These are phyloP conservation scores for Amanita rimosa DNA, from an alignment of 768 basidiomycete genomes.

Conservation along the genomic window DNA sequence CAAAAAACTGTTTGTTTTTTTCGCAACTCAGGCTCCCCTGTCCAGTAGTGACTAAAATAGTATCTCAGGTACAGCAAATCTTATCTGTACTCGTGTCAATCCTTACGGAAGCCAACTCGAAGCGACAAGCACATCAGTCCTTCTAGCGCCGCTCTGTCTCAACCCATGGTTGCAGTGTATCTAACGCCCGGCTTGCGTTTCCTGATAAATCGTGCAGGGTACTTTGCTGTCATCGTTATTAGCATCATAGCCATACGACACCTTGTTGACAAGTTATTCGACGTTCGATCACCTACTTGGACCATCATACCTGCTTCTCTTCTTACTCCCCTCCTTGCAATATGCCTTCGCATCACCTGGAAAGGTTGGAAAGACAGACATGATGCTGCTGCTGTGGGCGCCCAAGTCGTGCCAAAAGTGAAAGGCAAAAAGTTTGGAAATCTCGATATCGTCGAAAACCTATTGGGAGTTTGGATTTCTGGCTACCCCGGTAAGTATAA, in stretches of 20 bases:
- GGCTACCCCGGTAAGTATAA: conserved; percentile 38
- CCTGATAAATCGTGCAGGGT: neutral
- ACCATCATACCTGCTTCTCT: conserved; percentile 18
- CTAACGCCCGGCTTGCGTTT: conserved; percentile 1
- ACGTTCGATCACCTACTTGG: conserved; percentile 25
- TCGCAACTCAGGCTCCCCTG: too few species aligned
- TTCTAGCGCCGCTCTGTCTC: too few species aligned
- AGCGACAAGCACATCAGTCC: too few species aligned
- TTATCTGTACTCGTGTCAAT: too few species aligned
- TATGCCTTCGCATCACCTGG: conserved; percentile 18
- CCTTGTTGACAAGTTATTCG: conserved; percentile 9
- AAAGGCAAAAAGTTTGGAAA: conserved; percentile 32
- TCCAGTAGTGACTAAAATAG: too few species aligned
- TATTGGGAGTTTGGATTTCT: conserved; percentile 24
- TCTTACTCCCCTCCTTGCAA: conserved; percentile 21
- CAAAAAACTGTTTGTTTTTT: too few species aligned
- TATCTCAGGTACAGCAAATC: too few species aligned
- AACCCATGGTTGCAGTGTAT: neutral
- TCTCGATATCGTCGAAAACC: conserved; percentile 26
- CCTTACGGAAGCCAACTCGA: too few species aligned
- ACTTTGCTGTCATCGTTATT: conserved; percentile 5
- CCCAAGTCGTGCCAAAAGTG: conserved; percentile 27
- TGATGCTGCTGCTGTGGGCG: conserved; percentile 32
- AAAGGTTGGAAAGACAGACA: conserved; percentile 19
- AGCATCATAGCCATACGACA: conserved; percentile 11